Evolutionary conservation across 73 alveolate species (phyloP).

Genomic region (Paramecium bursaria): DNA sequence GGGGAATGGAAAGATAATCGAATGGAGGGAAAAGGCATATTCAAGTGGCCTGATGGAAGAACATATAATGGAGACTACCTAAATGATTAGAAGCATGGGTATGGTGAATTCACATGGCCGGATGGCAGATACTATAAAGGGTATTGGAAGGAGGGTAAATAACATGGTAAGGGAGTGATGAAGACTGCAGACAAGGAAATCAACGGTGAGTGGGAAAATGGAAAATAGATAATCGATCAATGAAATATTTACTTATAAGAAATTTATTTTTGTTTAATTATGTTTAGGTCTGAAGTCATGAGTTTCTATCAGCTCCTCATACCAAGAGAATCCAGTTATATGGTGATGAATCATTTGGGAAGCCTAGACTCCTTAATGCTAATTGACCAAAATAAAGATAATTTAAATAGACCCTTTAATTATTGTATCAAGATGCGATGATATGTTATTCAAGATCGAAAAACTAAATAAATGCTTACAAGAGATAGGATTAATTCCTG

Average conservation of each 20-base stretch:
- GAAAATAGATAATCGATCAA: slow-evolving; percentile 34
- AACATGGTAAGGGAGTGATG: slow-evolving; percentile 55
- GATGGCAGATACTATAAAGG: slow-evolving; percentile 62
- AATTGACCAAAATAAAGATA: neutral
- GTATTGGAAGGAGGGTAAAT: slow-evolving; percentile 45
- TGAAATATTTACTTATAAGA: too few species aligned
- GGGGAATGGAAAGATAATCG: slow-evolving; percentile 68
- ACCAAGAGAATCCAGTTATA: slow-evolving; percentile 66
- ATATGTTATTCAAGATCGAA: slow-evolving; percentile 42
- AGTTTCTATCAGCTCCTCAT: slow-evolving; percentile 56
- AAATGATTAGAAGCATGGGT: slow-evolving; percentile 66
- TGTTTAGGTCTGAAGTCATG: slow-evolving; percentile 66
- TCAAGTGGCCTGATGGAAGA: slow-evolving; percentile 71
- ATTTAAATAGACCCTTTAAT: slow-evolving; percentile 22
- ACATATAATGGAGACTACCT: slow-evolving; percentile 57
- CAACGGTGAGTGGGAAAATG: slow-evolving; percentile 24
- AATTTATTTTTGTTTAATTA: too few species aligned
- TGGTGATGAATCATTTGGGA: slow-evolving; percentile 61
- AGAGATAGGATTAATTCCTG: slow-evolving; percentile 46
- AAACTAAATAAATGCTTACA: slow-evolving; percentile 19
- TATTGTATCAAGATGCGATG: slow-evolving; percentile 60
- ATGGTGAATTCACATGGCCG: slow-evolving; percentile 66
- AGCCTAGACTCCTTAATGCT: slow-evolving; percentile 54
- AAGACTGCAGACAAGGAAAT: slow-evolving; percentile 19
- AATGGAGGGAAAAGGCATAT: slow-evolving; percentile 71